Conservation (phyloP, 192 early-diverging fungal species). For the Backusella tarrabulga region DNA sequence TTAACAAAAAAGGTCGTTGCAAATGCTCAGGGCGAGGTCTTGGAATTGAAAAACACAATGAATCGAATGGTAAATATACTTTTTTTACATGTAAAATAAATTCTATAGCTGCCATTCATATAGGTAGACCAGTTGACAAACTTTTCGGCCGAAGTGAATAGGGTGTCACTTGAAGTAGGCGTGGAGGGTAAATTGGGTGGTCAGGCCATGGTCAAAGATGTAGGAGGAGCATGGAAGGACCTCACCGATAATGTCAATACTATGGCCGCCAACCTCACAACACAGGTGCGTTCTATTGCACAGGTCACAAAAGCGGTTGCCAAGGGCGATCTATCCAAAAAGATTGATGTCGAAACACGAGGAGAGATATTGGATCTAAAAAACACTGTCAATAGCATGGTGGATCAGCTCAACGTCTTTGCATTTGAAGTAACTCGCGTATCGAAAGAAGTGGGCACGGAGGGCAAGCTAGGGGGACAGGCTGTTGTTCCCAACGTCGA, state of each 20-base stretch:
- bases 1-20: constrained; percentile 57
- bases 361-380: constrained; percentile 57
- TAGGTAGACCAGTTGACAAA: constrained; percentile 15
- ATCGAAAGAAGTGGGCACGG: constrained; percentile 62
- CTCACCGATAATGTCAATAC: constrained; percentile 66
- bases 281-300: constrained; percentile 63
- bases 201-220: constrained; percentile 56
- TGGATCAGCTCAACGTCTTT: constrained; percentile 45
- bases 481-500: constrained; percentile 58
- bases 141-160: constrained; percentile 58
- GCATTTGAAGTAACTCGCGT: constrained; percentile 46
- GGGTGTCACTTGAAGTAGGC: constrained; percentile 68
- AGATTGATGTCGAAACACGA: constrained; percentile 55
- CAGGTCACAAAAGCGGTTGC: constrained; percentile 60
- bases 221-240: constrained; percentile 64
- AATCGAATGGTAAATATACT: constrained; percentile 50
- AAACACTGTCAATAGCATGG: constrained; percentile 57
- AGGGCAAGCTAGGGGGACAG: constrained; percentile 65
- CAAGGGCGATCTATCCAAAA: constrained; percentile 51
- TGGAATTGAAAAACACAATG: constrained; percentile 52
- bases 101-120: not conserved
- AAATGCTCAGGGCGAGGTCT: constrained; percentile 54
- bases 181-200: constrained; percentile 62
- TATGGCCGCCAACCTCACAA: constrained; percentile 61
- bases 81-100: constrained; percentile 7